phyloP scores from a whole-genome alignment of 371 early-diverging fungal genomes.

The Rhizopus stolonifer region DNA sequence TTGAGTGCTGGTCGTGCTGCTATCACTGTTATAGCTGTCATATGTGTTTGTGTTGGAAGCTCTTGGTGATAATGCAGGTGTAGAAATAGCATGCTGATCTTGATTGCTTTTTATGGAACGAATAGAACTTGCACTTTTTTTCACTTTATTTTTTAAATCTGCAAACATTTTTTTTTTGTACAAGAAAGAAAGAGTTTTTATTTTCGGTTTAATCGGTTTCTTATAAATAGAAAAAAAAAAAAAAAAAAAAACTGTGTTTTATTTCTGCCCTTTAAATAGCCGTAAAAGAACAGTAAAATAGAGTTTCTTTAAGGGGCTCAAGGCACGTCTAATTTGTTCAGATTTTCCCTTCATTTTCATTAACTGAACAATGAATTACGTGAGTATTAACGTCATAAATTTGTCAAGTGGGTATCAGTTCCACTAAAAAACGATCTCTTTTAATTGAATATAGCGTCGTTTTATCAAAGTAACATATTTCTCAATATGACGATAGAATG shows the following conservation, averaged over 20 bases:
- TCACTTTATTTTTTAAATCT: constrained; percentile 15
- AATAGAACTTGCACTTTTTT: constrained; percentile 11
- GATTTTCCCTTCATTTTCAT: background rate
- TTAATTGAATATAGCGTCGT: background rate
- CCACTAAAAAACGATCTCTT: background rate
- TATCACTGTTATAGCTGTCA: background rate
- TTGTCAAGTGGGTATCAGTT: background rate
- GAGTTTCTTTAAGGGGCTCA: background rate
- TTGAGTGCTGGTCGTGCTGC: constrained; percentile 4
- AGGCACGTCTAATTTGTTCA: background rate
- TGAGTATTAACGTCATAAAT: background rate
- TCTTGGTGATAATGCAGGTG: background rate
- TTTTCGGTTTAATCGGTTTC: too few relatives aligned
- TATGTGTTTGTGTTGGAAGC: background rate
- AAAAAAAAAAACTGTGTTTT: background rate
- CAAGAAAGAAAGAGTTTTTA: background rate
- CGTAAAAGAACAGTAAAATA: too few relatives aligned
- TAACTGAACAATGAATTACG: background rate
- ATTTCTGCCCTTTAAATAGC: too few relatives aligned
- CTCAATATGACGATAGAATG: too few relatives aligned
- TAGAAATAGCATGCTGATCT: background rate
- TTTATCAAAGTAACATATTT: background rate
- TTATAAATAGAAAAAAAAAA: too few relatives aligned
- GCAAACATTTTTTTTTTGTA: background rate
- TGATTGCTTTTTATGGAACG: background rate